Evolutionary conservation across 352 stramenopile species (phyloP), one percentile per base, ranked within the genome.

Genomic region (Globisporangium paddicum): DNA sequence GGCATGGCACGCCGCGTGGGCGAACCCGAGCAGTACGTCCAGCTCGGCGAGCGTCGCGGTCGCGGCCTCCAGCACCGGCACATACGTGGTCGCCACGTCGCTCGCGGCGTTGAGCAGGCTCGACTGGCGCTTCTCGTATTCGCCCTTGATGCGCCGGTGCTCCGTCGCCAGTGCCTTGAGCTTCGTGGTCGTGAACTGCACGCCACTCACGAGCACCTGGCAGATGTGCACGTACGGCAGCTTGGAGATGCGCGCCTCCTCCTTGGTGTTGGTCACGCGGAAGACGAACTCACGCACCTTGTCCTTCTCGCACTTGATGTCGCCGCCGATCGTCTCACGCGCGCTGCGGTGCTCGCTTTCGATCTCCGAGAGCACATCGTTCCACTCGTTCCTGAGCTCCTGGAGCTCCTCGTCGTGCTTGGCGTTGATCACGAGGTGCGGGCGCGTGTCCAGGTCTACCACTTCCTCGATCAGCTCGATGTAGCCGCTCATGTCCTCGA

Each of bases 101-200:
- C 99, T 90, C 6, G 96, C 96, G 16, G 98, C 84, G 16, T 69
- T 73, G 3, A 99, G 84, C 32, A 99, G 73, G 49, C 93, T 81
- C 14, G 68, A 50, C 49, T 99, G 96, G 21, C 88, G 82, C 53
- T 95, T 77, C 47, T 98, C 82, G 71, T 99, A 99, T 66, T 98
- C 89, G 1, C 53, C 52, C 10, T 87, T 77, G 18, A 97, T 68
- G 54, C 93, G 79, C 40, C 87, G 82, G 63, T 97, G 96, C 11
- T 93, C 83, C 0, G 75, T 68, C 0, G 86, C 91, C 0, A 98
- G 72, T 23, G 86, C 71, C 59, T 94, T 90, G 21, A 98, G 76
- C 57, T 86, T 89, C 10, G 79, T 89, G 13, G 95, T 99, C 18
- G 93, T 98, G 70, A 99, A 99, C 68, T 99, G 97, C 28, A 99